Evolutionary conservation across 495 filamentous ascomycete genomes (phyloP).

Genomic region (Podospora comata): DNA sequence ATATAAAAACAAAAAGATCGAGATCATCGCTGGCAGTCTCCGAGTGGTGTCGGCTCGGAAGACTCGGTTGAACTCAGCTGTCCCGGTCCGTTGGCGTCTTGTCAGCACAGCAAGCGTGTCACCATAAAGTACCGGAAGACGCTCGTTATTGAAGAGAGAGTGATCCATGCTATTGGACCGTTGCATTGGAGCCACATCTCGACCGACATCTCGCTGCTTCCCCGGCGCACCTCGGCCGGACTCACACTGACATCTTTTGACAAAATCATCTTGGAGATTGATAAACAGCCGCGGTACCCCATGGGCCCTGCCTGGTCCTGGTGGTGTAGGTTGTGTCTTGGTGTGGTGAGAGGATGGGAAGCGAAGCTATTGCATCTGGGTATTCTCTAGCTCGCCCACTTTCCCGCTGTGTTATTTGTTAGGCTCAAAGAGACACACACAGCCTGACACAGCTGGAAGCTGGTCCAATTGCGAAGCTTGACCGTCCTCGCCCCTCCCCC

Average conservation of each 20-base stretch:
- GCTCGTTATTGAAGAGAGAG: background rate
- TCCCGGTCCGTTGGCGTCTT: background rate
- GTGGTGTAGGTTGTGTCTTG: too few relatives aligned
- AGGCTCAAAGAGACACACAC: conserved; percentile 5
- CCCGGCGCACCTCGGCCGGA: background rate
- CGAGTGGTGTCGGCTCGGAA: background rate
- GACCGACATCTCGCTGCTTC: background rate
- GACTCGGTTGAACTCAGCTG: background rate
- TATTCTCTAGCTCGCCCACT: background rate
- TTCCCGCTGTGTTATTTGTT: background rate
- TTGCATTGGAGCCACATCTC: background rate
- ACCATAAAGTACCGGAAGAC: background rate
- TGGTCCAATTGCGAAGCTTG: background rate
- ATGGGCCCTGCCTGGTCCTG: background rate
- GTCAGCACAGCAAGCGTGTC: background rate
- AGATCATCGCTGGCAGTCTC: background rate
- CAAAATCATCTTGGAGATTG: background rate
- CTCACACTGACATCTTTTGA: background rate
- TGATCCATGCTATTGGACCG: background rate
- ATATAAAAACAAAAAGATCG: too few relatives aligned
- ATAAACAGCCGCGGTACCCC: background rate
- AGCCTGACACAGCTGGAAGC: background rate
- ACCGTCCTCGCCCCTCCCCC: background rate
- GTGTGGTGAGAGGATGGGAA: too few relatives aligned
- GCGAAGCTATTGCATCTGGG: too few relatives aligned